Evolutionary conservation across 139 green algal species (phyloP).

Genomic region (Picochlorum sp.): DNA sequence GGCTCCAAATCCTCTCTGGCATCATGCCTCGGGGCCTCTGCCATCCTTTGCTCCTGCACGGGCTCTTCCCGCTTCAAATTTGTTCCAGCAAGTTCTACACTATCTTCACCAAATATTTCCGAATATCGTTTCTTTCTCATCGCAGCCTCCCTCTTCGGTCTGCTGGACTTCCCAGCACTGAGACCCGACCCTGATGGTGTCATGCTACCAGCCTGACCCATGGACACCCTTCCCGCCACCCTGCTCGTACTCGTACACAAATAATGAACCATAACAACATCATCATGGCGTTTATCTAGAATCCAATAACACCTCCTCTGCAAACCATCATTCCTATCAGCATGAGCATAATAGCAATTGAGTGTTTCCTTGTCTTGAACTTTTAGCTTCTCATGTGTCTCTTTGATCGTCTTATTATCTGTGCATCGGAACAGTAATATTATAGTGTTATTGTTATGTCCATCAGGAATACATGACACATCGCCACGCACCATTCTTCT

Average conservation of each 20-base stretch:
- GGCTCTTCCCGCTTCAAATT: no score
- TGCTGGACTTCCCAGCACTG: no score
- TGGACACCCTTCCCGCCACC: neutral
- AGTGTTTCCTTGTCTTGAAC: conserved; percentile 49
- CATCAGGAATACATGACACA: conserved; percentile 3
- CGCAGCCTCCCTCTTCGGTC: no score
- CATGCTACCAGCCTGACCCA: neutral
- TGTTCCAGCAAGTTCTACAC: no score
- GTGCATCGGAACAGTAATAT: conserved; percentile 3
- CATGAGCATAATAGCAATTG: conserved; percentile 75
- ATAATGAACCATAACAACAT: conserved; percentile 57
- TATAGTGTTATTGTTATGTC: neutral
- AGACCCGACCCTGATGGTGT: no score
- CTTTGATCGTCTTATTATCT: conserved; percentile 61
- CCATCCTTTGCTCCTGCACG: no score
- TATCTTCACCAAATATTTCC: no score
- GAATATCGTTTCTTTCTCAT: no score
- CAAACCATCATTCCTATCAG: conserved; percentile 32
- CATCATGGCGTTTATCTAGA: conserved; percentile 34
- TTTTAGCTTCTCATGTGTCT: conserved; percentile 80
- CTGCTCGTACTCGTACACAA: conserved; percentile 18
- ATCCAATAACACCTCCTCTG: conserved; percentile 66
- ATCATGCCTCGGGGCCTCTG: no score
- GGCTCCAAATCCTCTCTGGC: no score
- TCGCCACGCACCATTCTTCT: conserved; percentile 39